phyloP scores from a whole-genome alignment of 495 filamentous ascomycete species.

The Entonaema liquescens region DNA sequence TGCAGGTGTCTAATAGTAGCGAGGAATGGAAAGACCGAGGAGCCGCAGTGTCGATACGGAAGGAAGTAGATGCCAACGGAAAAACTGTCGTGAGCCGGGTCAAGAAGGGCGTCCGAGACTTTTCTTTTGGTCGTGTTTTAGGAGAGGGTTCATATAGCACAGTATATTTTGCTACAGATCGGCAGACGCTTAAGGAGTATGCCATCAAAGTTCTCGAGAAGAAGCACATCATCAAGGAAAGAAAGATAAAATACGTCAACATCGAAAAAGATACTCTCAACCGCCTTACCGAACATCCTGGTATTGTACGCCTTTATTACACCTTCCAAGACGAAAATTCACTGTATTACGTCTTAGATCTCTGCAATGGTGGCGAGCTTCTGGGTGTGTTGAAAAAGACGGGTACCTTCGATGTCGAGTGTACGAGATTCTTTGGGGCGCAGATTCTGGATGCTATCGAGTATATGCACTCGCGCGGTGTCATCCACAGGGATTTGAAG shows the following conservation, averaged over 20 bases:
- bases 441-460: conserved; percentile 97
- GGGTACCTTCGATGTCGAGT: conserved; percentile 94
- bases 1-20: conserved; percentile 71
- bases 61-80: conserved; percentile 85
- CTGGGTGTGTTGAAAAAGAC: conserved; percentile 93
- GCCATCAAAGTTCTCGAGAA: conserved; percentile 99
- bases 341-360: conserved; percentile 95
- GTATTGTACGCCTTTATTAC: conserved; percentile 96
- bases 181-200: conserved; percentile 94
- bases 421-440: conserved; percentile 91
- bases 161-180: conserved; percentile 91
- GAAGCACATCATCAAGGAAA: conserved; percentile 99
- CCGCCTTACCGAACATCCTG: conserved; percentile 93
- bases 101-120: conserved; percentile 98
- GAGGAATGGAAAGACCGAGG: conserved; percentile 97
- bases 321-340: conserved; percentile 98
- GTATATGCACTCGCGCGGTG: conserved; percentile 96
- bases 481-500: conserved; percentile 97
- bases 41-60: conserved; percentile 78
- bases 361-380: conserved; percentile 92
- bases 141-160: conserved; percentile 99
- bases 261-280: conserved; percentile 99
- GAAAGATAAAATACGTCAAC: conserved; percentile 99
- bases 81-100: conserved; percentile 81
- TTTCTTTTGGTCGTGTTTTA: conserved; percentile 88